Evolutionary conservation across 345 rosid species (phyloP).

Genomic region (Pelargonium nanum): DNA sequence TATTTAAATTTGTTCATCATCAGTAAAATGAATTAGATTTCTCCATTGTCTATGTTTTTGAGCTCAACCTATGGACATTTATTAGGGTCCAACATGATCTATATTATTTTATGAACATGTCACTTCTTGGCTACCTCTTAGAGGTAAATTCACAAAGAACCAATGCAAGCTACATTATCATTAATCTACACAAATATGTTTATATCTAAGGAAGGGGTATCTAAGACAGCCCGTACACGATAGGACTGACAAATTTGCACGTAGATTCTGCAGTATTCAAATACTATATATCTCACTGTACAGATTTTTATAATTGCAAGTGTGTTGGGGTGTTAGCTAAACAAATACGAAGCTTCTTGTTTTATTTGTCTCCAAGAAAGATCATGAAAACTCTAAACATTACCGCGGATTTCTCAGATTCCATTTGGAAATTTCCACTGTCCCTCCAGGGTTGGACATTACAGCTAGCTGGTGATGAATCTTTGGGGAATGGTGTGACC

Average conservation of each 20-base stretch:
- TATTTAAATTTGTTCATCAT: neutral
- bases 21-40: neutral
- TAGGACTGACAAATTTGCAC: conserved; percentile 1
- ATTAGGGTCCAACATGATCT: neutral
- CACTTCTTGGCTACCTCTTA: neutral
- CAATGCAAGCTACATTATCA: neutral
- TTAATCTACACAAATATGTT: neutral
- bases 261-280: neutral
- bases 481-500: conserved; percentile 7
- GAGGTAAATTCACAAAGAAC: neutral
- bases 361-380: neutral
- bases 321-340: neutral
- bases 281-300: neutral
- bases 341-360: neutral
- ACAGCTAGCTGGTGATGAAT: conserved; percentile 13
- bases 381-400: neutral
- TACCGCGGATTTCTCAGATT: neutral
- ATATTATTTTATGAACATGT: neutral
- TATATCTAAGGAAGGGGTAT: neutral
- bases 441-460: conserved; percentile 9
- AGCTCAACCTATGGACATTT: neutral
- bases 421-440: neutral
- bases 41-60: neutral
- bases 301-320: no score
- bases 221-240: conserved; percentile 1